These are phyloP conservation scores for Tetrahymena borealis DNA, from an alignment of 73 alveolate genomes.

Conservation along the genomic window DNA sequence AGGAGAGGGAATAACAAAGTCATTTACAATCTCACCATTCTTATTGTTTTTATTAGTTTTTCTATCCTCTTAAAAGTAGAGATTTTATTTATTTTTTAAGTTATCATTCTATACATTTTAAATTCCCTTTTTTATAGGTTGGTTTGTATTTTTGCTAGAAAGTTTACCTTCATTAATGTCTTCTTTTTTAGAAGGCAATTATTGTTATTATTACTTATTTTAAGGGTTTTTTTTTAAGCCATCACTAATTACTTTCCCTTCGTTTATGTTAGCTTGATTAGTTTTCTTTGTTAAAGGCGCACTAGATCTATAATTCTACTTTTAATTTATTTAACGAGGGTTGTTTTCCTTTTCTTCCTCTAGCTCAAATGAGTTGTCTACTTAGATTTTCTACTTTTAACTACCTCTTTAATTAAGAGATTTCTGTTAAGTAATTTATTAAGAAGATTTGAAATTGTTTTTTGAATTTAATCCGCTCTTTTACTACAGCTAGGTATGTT, in stretches of 20 bases:
- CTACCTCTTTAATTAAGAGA: background rate
- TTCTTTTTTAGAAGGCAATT: background rate
- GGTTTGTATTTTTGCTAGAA: background rate
- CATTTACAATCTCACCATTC: conserved; percentile 28
- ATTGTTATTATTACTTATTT: background rate
- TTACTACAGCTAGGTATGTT: background rate
- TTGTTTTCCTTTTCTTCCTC: background rate
- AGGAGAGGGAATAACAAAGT: conserved; percentile 49
- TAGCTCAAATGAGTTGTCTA: background rate
- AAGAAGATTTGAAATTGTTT: background rate
- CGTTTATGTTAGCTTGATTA: background rate
- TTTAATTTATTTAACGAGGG: background rate
- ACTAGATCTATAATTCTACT: background rate
- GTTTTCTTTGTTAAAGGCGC: background rate
- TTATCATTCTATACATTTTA: background rate
- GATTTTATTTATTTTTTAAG: background rate
- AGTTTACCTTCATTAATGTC: background rate
- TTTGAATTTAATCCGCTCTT: background rate
- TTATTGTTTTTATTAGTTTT: background rate
- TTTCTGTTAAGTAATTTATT: background rate
- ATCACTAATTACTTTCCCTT: background rate
- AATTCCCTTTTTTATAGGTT: background rate
- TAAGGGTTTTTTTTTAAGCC: background rate
- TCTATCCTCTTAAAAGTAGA: background rate
- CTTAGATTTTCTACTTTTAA: background rate